Conservation (phyloP, 1,284 basidiomycete species). For the Chalciporus piperatoides region DNA sequence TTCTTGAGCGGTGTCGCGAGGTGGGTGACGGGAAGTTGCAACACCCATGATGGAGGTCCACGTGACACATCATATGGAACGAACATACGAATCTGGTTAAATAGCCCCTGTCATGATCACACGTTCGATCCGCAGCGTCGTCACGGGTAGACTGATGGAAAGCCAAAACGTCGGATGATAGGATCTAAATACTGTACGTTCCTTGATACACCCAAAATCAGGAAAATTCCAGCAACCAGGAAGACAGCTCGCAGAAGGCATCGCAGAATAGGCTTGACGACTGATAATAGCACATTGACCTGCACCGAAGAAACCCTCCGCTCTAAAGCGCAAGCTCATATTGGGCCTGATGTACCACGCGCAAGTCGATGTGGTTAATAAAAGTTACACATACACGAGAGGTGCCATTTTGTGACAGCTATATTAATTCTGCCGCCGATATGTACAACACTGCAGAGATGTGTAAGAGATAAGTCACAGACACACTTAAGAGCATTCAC, state of each 20-base stretch:
- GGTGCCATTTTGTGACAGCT: slow-evolving; percentile 4
- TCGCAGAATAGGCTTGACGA: neutral
- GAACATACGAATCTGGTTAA: neutral
- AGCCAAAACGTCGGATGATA: too few species aligned
- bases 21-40: neutral
- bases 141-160: too few species aligned
- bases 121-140: neutral
- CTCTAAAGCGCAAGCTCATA: neutral
- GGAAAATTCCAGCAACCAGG: neutral
- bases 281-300: neutral
- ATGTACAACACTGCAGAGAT: slow-evolving; percentile 40
- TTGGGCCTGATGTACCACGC: neutral
- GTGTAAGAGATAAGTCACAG: neutral
- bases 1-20: neutral
- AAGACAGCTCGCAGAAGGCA: neutral
- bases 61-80: neutral
- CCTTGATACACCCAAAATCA: neutral
- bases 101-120: neutral
- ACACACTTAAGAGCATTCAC: slow-evolving; percentile 44
- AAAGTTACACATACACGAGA: neutral
- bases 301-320: neutral
- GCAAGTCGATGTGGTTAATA: neutral
- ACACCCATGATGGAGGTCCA: neutral
- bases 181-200: neutral
- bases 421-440: slow-evolving; percentile 42